Base-by-base conservation (phyloP, 2,329 filamentous ascomycete genomes). In the Metarhizium rileyi region DNA sequence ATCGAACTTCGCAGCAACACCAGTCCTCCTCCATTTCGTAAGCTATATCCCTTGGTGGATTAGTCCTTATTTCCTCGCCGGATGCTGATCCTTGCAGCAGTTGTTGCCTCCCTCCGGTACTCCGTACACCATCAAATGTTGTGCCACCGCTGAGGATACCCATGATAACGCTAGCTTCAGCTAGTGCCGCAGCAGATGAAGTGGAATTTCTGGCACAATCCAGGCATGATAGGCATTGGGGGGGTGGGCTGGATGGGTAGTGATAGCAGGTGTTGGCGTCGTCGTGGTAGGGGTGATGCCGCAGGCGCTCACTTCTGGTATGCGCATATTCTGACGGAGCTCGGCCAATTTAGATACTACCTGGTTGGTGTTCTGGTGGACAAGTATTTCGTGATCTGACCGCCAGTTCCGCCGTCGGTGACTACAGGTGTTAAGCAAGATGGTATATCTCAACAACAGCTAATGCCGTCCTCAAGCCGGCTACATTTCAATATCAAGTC, bases 211-310 rank as follows among this genome's bases (percentile, higher is more conserved):
- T 68, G n/a, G 61, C 60, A 14, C 57, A 59, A 57, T 46, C 62
- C 12, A 57, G 60, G 0, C 56, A 60, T 10, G 63, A 66, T 35
- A 62, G 64, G 18, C 55, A 55, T 42, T 48, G 54, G n/a, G 64
- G n/a, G 64, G 60, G 0, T 52, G 69, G 18, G 58, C 57, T 2
- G 66, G 66, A 27, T 69, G 66, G 66, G 66, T 63, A 40, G 52
- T 64, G 1, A 66, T 65, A 1, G 59, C 60, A 5, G 66, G 65
- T 12, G 56, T 57, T 0, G 66, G 62, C 0, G 53, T 57, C 9
- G 49, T 64, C 6, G 54, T 61, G 18, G 59, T 59, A 30, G 60
- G 63, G 10, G 9, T 42, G n/a, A 48, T 61, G 26, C 65, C 65
- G 0, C 64, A 64, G 44, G 14, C 61, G 1, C 20, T 67, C 10